A percentile compares a stretch with the other conserved stretches of the same genome.
Evolutionary conservation across 768 basidiomycete species (phyloP).

Genomic region (Phallus indusiatus): DNA sequence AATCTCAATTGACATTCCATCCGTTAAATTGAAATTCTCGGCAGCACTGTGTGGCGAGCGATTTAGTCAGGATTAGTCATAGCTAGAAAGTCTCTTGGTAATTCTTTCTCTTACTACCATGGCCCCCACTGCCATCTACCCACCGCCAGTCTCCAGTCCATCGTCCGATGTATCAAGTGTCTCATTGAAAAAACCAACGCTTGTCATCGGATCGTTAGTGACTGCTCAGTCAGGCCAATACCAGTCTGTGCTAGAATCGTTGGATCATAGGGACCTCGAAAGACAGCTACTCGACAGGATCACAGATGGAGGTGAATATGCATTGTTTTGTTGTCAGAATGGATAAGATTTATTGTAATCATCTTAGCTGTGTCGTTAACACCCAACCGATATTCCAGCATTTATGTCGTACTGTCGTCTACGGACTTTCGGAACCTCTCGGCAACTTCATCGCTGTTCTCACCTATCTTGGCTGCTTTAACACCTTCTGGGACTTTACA

Average conservation of each 20-base stretch:
- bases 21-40: too few relatives aligned
- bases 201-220: constrained; percentile 69
- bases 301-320: constrained; percentile 60
- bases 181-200: constrained; percentile 35
- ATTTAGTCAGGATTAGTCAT: too few relatives aligned
- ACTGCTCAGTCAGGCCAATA: constrained; percentile 77
- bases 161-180: constrained; percentile 8
- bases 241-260: constrained; percentile 50
- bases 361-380: constrained; percentile 50
- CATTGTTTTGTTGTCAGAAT: constrained; percentile 4
- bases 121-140: constrained; percentile 52
- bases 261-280: constrained; percentile 43
- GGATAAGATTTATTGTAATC: neutral
- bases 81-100: too few relatives aligned
- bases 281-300: constrained; percentile 77
- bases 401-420: constrained; percentile 56
- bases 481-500: constrained; percentile 61
- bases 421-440: constrained; percentile 52
- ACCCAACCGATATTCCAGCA: constrained; percentile 48
- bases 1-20: too few relatives aligned
- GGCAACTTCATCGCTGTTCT: constrained; percentile 45
- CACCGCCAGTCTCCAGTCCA: too few relatives aligned
- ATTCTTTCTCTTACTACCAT: constrained; percentile 29
- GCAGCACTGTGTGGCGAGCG: too few relatives aligned
- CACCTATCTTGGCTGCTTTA: constrained; percentile 51